Base-by-base conservation (phyloP, 1,139 yeast species). In the Suhomyces wounanorum region DNA sequence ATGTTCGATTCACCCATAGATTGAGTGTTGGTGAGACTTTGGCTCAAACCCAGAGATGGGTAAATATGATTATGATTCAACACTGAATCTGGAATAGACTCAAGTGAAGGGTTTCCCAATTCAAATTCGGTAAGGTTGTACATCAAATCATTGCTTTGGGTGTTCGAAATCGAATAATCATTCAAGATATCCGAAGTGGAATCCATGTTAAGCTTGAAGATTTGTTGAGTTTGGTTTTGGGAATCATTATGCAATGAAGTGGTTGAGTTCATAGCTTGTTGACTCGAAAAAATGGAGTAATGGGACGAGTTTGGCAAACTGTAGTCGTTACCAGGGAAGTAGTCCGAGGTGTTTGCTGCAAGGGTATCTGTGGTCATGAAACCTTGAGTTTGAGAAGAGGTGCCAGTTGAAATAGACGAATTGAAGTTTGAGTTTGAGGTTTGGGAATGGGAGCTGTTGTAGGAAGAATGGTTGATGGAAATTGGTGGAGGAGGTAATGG, bases 121-220 rank as follows among this genome's bases (percentile, higher is more conserved):
- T 69, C 72, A 45, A 65, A 65, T 38, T 68, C 73, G 23, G 60
- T 57, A 40, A 60, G 49, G 49, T 62, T 63, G 52, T 67, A 67
- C 57, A 68, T 56, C 41, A 65, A 60, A 45, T 65, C 69, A 45
- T 56, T 40, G 14, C 51, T 49, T 18, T 53, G 56, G 21, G 46
- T 9, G 18, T 33, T 47, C 1, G 53, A 49, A 30, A 53, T 47
- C 44, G 58, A 55, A 44, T 55, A 55, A 21, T 57, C 55, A 47
- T 54, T 55, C 47, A 57, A 51, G 40, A 58, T 48, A 39, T 58
- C 65, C 26, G 58, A 44, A 23, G 61, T 56, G 3, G 59, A 55
- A 28, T 62, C 65, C 49, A 58, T 55, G 40, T 54, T 53, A 46
- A 58, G 53, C 43, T 59, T 59, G 51, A 59, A 59, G 39, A 58